A percentile compares a stretch with the other conserved stretches of the same genome.
phyloP scores from a whole-genome alignment of 2,329 filamentous ascomycete species.

The Hymenoscyphus infarciens region DNA sequence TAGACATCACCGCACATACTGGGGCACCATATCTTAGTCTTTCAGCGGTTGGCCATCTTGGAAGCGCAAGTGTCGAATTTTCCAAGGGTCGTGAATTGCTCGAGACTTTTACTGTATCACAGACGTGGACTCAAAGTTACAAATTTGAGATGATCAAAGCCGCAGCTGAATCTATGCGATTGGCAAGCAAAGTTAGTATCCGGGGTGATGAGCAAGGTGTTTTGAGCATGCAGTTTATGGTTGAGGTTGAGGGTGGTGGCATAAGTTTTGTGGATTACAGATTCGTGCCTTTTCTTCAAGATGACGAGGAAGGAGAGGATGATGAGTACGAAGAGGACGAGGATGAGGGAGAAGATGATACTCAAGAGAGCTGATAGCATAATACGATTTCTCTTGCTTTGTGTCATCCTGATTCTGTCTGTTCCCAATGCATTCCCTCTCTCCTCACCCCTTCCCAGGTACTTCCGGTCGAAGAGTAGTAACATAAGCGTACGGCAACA shows the following conservation, averaged over 20 bases:
- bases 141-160: constrained; percentile 84
- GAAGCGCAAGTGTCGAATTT: constrained; percentile 65
- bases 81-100: constrained; percentile 62
- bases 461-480: background rate
- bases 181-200: constrained; percentile 88
- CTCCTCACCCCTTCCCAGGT: background rate
- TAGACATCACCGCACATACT: constrained; percentile 62
- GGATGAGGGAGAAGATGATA: background rate
- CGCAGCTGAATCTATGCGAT: constrained; percentile 86
- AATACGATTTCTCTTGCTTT: background rate
- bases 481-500: constrained; percentile 24
- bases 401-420: background rate
- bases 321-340: constrained; percentile 36
- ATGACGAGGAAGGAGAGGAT: constrained; percentile 50
- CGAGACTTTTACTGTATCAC: constrained; percentile 67
- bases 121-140: constrained; percentile 67
- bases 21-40: constrained; percentile 70
- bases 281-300: constrained; percentile 69
- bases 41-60: constrained; percentile 57
- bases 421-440: background rate
- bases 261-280: constrained; percentile 79
- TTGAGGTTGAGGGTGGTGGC: constrained; percentile 71
- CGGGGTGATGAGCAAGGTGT: constrained; percentile 86
- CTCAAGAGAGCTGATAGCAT: background rate
- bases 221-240: constrained; percentile 92